Evolutionary conservation across 192 early-diverging fungal species (phyloP).

Genomic region (Rhizoclosmatium globosum): DNA sequence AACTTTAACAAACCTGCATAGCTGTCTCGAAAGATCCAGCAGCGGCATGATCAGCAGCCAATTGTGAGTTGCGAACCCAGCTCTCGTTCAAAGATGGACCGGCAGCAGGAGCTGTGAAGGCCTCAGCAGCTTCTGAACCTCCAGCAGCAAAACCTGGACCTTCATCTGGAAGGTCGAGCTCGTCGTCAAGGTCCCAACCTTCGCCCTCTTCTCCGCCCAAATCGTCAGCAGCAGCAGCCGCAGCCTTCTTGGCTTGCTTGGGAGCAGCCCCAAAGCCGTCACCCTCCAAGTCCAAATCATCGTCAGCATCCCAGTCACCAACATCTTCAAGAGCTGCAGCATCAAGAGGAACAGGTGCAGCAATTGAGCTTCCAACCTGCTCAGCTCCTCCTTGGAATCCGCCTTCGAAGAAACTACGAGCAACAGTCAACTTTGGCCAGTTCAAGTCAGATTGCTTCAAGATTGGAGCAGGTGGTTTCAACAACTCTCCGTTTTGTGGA

Average conservation of each 20-base stretch:
- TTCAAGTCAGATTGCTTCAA: conserved; percentile 78
- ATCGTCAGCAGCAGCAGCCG: conserved; percentile 52
- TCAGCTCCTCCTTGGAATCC: conserved; percentile 39
- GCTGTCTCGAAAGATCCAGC: conserved; percentile 95
- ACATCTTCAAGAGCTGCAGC: conserved; percentile 66
- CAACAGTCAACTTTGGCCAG: conserved; percentile 91
- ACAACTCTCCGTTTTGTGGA: conserved; percentile 60
- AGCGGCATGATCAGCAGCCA: conserved; percentile 93
- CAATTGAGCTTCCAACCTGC: conserved; percentile 33
- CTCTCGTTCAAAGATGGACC: conserved; percentile 75
- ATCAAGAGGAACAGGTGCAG: conserved; percentile 68
- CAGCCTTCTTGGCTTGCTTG: conserved; percentile 25
- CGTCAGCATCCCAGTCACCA: conserved; percentile 81
- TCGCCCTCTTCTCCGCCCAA: conserved; percentile 58
- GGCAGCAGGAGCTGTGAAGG: conserved; percentile 77
- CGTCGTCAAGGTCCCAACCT: conserved; percentile 88
- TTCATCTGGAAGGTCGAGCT: conserved; percentile 73
- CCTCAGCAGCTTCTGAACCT: conserved; percentile 56
- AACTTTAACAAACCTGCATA: conserved; percentile 75
- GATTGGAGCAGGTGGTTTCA: conserved; percentile 78
- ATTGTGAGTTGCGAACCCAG: conserved; percentile 86
- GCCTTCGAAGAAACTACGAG: conserved; percentile 86
- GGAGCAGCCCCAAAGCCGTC: conserved; percentile 42
- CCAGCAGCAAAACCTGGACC: conserved; percentile 69
- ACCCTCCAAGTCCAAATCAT: conserved; percentile 70